These are phyloP conservation scores for Mallotus nudiflorus DNA, from an alignment of 345 rosid species.

Conservation along the genomic window DNA sequence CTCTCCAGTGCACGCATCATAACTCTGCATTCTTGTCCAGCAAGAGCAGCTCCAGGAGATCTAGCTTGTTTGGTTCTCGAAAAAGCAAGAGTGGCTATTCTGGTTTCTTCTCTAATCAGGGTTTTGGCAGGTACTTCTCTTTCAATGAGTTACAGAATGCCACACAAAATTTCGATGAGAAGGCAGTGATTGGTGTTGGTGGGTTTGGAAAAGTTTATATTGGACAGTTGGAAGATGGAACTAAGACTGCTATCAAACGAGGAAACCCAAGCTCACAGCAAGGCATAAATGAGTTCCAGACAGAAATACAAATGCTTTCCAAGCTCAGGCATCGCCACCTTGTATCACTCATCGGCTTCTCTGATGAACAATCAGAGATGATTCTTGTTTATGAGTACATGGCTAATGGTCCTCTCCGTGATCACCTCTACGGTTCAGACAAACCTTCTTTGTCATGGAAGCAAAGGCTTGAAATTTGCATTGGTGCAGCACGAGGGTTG, in stretches of 20 bases:
- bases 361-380: constrained; percentile 78
- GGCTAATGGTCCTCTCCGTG: constrained; percentile 82
- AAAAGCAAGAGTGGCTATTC: constrained; percentile 57
- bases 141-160: constrained; percentile 64
- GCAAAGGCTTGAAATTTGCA: constrained; percentile 78
- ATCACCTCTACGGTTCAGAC: constrained; percentile 68
- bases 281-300: constrained; percentile 83
- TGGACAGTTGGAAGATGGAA: constrained; percentile 65
- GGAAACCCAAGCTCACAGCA: constrained; percentile 71
- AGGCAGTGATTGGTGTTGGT: constrained; percentile 71
- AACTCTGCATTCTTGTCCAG: constrained; percentile 47
- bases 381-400: constrained; percentile 86
- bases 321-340: constrained; percentile 82
- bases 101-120: constrained; percentile 52
- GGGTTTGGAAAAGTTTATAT: constrained; percentile 86
- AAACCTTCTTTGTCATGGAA: constrained; percentile 66
- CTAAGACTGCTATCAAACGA: constrained; percentile 63
- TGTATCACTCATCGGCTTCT: constrained; percentile 76
- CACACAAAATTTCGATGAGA: constrained; percentile 66
- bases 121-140: constrained; percentile 61
- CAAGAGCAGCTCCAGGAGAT: constrained; percentile 51
- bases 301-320: constrained; percentile 84
- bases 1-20: constrained; percentile 46
- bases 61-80: constrained; percentile 56
- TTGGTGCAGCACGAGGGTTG: constrained; percentile 77